Percentiles rank a stretch among this genome's conserved stretches.
These are phyloP conservation scores for Gynochthodes officinalis DNA, from an alignment of 257 asterid species.

Conservation along the genomic window DNA sequence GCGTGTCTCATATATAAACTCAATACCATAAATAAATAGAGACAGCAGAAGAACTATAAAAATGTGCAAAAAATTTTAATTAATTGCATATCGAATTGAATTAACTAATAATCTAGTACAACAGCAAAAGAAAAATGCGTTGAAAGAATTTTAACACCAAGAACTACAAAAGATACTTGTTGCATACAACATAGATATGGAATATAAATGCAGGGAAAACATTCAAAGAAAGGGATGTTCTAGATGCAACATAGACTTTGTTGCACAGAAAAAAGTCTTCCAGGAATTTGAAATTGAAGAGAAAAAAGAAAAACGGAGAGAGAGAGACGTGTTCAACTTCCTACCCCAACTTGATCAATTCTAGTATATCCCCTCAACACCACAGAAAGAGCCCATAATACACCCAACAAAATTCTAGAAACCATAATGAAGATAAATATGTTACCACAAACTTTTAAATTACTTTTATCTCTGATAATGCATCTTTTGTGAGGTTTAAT, in stretches of 20 bases:
- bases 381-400: background rate
- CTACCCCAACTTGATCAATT: background rate
- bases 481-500: slow-evolving; percentile 56
- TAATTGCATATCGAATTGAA: background rate
- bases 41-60: background rate
- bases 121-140: background rate
- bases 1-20: background rate
- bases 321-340: too few species aligned
- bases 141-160: background rate
- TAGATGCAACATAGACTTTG: too few species aligned
- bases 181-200: background rate
- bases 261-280: too few species aligned
- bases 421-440: background rate
- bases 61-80: background rate
- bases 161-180: background rate
- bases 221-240: background rate
- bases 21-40: background rate
- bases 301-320: background rate
- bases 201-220: background rate
- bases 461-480: slow-evolving; percentile 73
- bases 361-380: too few species aligned
- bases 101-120: background rate
- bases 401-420: background rate
- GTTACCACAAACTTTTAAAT: background rate
- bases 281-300: background rate